Evolutionary conservation across 257 asterid species (phyloP), one percentile per base, ranked within the genome.

Genomic region (Primulina tabacum): DNA sequence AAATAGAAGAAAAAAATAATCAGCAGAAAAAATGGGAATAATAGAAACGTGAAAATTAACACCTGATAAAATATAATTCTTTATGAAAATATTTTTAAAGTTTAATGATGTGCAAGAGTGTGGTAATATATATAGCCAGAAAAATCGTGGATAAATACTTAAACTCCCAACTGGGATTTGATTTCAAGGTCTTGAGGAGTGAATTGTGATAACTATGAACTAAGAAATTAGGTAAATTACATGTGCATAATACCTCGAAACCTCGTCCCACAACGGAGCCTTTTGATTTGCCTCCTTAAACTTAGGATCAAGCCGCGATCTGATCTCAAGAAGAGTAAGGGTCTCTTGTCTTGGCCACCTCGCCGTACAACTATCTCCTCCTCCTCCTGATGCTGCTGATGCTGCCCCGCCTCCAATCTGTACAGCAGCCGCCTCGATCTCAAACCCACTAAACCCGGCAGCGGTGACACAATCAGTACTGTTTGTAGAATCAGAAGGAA

Each of bases 311-410:
- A 94, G 93, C 71, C 87, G 83, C 67, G 99, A 91, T 77, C 99
- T 84, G 84, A 94, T 88, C 81, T 94, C 97, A 21, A 94, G 97
- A n/a, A 94, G 99, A 4, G 90, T 86, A 10, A 94, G 93, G 11
- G 99, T 94, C 73, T 94, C 99, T 70, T 94, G 99, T 74, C 99
- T 82, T 35, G 97, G 97, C 99, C 99, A 94, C 72, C 99, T 78
- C 73, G 92, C 99, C 7, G 82, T 76, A 55, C 94, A 96, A 6
- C 81, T 89, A 26, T 80, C 84, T 0, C 74, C 80, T 50, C 57
- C 57, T 16, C 57, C 57, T 4, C 3, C 20, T 5, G 8, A 20
- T 17, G 4, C 68, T 77, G 38, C 75, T 77, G 34, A 32, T 32
- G 3, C 76, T 3, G 6, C 18, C 18, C 57, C 57, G 21, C 57